These are phyloP conservation scores for Pleomassaria siparia DNA, from an alignment of 2,329 filamentous ascomycete genomes.

Conservation along the genomic window DNA sequence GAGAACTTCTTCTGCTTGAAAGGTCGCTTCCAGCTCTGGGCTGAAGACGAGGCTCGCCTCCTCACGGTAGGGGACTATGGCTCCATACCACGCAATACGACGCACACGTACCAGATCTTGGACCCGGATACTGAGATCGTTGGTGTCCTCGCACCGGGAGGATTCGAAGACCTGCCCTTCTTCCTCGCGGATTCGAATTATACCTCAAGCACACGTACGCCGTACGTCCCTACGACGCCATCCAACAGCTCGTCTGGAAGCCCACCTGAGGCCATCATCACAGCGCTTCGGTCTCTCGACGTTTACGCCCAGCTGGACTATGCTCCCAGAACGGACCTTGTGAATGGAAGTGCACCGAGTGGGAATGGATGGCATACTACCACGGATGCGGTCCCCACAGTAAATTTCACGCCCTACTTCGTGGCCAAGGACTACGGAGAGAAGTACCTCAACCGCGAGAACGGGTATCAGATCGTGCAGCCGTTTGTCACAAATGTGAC, in stretches of 20 bases:
- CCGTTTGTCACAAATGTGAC: slow-evolving; percentile 47
- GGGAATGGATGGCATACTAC: slow-evolving; percentile 44
- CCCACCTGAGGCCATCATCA: slow-evolving; percentile 36
- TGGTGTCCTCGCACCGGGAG: slow-evolving; percentile 50
- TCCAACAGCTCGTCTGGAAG: slow-evolving; percentile 29
- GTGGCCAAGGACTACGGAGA: slow-evolving; percentile 51
- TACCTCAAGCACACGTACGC: slow-evolving; percentile 37
- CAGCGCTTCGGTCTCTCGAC: slow-evolving; percentile 45
- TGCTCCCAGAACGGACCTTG: slow-evolving; percentile 42
- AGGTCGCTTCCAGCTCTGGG: slow-evolving; percentile 51
- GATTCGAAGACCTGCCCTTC: slow-evolving; percentile 53
- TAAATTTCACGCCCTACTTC: slow-evolving; percentile 43
- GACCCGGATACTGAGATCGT: slow-evolving; percentile 53
- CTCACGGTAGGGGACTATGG: slow-evolving; percentile 51
- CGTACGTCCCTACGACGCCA: slow-evolving; percentile 29
- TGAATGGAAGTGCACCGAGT: slow-evolving; percentile 42
- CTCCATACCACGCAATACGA: slow-evolving; percentile 49
- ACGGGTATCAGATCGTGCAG: slow-evolving; percentile 44
- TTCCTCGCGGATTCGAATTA: slow-evolving; percentile 41
- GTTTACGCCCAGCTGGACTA: slow-evolving; percentile 49
- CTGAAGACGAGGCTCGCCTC: slow-evolving; percentile 35
- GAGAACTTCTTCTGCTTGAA: slow-evolving; percentile 53
- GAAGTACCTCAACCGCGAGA: slow-evolving; percentile 46
- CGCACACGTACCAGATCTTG: slow-evolving; percentile 52
- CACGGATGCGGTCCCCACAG: slow-evolving; percentile 34